Percentiles rank a stretch among this genome's conserved stretches.
phyloP scores from a whole-genome alignment of 306 rosid species.

The Lathyrus tuberosus region DNA sequence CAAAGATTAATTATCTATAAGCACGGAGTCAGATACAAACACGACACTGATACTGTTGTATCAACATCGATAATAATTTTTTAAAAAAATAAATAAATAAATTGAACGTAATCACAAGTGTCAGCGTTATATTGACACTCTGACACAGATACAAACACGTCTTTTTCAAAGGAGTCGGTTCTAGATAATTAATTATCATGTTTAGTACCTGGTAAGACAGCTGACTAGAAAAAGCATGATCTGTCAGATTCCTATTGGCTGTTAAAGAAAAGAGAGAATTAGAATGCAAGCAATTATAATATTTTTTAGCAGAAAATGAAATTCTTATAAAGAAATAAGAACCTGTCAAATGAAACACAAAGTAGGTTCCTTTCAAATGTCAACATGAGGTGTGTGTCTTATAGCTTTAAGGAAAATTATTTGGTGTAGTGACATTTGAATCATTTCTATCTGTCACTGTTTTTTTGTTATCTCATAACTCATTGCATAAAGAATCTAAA shows the following conservation, averaged over 20 bases:
- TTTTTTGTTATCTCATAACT: slow-evolving; percentile 31
- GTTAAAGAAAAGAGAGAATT: slow-evolving; percentile 41
- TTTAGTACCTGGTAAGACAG: slow-evolving; percentile 47
- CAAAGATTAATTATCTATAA: slow-evolving; percentile 33
- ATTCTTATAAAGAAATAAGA: slow-evolving; percentile 42
- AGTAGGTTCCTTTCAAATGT: slow-evolving; percentile 47
- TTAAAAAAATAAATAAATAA: too few relatives aligned
- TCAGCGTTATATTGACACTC: rapidly evolving
- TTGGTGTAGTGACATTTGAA: slow-evolving; percentile 43
- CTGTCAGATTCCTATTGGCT: slow-evolving; percentile 62
- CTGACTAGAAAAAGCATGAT: slow-evolving; percentile 46
- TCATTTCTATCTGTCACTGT: slow-evolving; percentile 47
- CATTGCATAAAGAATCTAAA: slow-evolving; percentile 40
- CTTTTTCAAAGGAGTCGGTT: too few relatives aligned
- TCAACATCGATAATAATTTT: too few relatives aligned
- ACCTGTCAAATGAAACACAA: slow-evolving; percentile 44
- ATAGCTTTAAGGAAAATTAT: slow-evolving; percentile 37
- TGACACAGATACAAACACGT: too few relatives aligned
- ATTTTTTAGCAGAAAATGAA: slow-evolving; percentile 42
- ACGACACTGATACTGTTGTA: too few relatives aligned
- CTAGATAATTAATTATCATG: slow-evolving; percentile 11
- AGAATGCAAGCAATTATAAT: slow-evolving; percentile 52
- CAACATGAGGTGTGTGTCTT: slow-evolving; percentile 47
- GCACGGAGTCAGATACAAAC: too few relatives aligned
- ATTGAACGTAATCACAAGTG: too few relatives aligned